Conservation (phyloP, 495 filamentous ascomycete species). For the Penicillium salamii region DNA sequence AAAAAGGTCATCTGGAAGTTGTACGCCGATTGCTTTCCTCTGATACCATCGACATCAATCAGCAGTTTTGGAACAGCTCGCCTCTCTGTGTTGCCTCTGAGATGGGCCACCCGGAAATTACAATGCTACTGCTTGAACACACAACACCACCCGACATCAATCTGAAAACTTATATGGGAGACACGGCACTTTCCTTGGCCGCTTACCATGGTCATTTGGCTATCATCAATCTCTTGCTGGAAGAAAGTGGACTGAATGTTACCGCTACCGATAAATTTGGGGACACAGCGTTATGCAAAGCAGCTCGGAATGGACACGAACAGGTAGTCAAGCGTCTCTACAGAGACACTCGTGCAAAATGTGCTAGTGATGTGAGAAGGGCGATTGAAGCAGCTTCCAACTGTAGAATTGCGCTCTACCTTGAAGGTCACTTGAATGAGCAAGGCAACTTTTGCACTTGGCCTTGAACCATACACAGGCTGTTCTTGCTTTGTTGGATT, state of each 20-base stretch:
- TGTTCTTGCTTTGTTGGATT: neutral
- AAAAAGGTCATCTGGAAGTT: no score
- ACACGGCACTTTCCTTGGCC: no score
- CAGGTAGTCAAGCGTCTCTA: constrained; percentile 9
- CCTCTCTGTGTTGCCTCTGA: no score
- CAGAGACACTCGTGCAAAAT: constrained; percentile 6
- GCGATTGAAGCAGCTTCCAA: constrained; percentile 4
- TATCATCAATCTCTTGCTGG: no score
- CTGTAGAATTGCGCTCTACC: constrained; percentile 1
- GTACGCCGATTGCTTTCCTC: no score
- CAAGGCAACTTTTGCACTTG: neutral
- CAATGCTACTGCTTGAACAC: no score
- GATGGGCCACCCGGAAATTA: no score
- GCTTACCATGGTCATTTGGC: no score
- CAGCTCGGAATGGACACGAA: constrained; percentile 3
- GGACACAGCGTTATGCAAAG: constrained; percentile 9
- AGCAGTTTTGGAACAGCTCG: no score
- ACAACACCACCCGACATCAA: no score
- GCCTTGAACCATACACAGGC: constrained; percentile 1
- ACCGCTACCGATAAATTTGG: constrained; percentile 2
- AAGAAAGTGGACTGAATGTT: constrained; percentile 2
- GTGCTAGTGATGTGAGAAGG: constrained; percentile 3
- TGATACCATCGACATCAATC: no score
- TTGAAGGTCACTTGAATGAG: constrained; percentile 1
- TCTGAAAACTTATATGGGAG: no score